Base-by-base conservation (phyloP, 805 yeast species). In the Nakazawaea molendinolei region DNA sequence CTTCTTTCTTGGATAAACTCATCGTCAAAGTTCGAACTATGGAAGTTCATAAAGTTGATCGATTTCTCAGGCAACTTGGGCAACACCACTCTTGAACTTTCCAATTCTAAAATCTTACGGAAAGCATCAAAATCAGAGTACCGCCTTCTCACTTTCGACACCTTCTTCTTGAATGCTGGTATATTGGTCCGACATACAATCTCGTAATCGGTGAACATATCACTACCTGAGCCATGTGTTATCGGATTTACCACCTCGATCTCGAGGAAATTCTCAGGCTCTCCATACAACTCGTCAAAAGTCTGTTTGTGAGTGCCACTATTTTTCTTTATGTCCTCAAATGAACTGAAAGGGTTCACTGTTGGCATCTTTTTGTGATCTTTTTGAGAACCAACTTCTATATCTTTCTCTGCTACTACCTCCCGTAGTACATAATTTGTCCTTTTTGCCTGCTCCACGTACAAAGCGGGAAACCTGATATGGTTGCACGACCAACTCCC, bases 241-340 rank as follows among this genome's bases (percentile, higher is more conserved):
- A 76, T 74, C 8, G 95, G 94, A 53, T 79, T 79, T 19, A 72
- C 65, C 41, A 87, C 95, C 56, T 89, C 97, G 23, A 92, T 78
- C 59, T 90, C 98, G 27, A 90, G 69, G 51, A 87, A 86, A 60
- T 86, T 86, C 57, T 92, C 97, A 0, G 97, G 97, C 49, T 84
- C 95, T 0, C 94, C 95, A 52, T 92, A 92, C 28, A 84, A 70
- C 49, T 86, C 95, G 44, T 76, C 83, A 55, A 79, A 79, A 3
- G 86, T 69, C 55, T 82, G 90, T 41, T 60, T 41, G 63, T 57
- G 58, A 17, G 50, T 23, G 6, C 30, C 33, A 27, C 23, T 41
- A 44, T 31, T 53, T 55, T 14, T 44, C 57, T 35, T 44, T 48
- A 14, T 49, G 40, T 33, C 39, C 16, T 32, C 42, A 31, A 39